Base-by-base conservation (phyloP, 1,284 basidiomycete genomes). In the Trametes hirsuta region DNA sequence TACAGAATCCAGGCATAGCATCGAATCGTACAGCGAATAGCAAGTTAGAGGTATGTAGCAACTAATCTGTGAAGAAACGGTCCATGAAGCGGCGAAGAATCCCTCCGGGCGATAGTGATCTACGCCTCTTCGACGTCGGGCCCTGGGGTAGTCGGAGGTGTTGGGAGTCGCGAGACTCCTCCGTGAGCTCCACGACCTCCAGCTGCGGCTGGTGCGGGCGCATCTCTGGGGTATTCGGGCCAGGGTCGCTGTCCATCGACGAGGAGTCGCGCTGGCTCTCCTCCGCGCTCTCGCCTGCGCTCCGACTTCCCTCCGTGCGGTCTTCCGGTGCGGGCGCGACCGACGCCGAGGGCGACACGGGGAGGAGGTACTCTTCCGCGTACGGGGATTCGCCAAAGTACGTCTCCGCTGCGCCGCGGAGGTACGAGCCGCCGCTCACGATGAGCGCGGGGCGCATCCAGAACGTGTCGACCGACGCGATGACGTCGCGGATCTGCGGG, bases 401-500 rank as follows among this genome's bases (percentile, higher is more conserved):
- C 47, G 64, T 60, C 40, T 50, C 62, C 11, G 69, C 69, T 10
- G 63, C 64, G 6, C 44, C 42, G 42, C 60, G 61, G 15, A 71
- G 64, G 62, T 64, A 62, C 25, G 41, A 37, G 49, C 47, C 55
- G 12, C 62, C 61, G 11, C 22, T 6, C 25, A 56, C 59, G 55
- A 71, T 67, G 42, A 65, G 60, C 37, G 51, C 59, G 24, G 63
- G 62, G n/a, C 59, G 41, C 62, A 69, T 65, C 67, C 68, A 74
- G 63, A 72, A 72, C 22, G 69, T 66, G 53, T 70, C 66, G 24
- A 62, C 48, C 3, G 37, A 34, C 5, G 60, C 30, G 15, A 72
- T 49, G 21, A 59, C 51, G n/a, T 59, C 34, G 53, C 89, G 82
- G 2, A 96, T 79, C 21, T 88, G 80, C 1, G 77, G 71, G 50